Evolutionary conservation across 768 basidiomycete species (phyloP).

Genomic region (Amanita muscaria): DNA sequence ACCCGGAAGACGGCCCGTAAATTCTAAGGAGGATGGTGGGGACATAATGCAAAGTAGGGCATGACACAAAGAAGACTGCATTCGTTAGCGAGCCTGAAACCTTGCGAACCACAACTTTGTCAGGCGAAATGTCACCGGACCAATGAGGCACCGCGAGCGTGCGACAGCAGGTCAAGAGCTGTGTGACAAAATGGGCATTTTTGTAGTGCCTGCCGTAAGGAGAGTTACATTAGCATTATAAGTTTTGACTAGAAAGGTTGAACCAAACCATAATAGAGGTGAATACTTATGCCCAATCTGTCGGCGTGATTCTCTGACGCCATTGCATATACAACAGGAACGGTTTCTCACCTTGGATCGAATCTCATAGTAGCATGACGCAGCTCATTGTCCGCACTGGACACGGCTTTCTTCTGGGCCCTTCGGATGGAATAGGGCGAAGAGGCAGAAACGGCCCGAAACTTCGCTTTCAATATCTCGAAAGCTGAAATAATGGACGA

Average conservation of each 20-base stretch:
- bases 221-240: slow-evolving; percentile 12
- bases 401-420: not conserved
- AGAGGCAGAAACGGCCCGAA: not conserved
- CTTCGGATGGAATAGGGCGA: not conserved
- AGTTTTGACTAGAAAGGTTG: slow-evolving; percentile 9
- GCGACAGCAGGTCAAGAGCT: slow-evolving; percentile 47
- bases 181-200: slow-evolving; percentile 41
- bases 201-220: slow-evolving; percentile 51
- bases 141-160: slow-evolving; percentile 53
- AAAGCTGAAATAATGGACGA: not conserved
- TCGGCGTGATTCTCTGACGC: slow-evolving; percentile 9
- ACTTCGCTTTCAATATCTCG: slow-evolving; percentile 3
- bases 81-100: slow-evolving; percentile 93
- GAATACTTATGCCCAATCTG: not conserved
- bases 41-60: slow-evolving; percentile 35
- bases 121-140: slow-evolving; percentile 37
- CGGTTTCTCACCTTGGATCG: slow-evolving; percentile 58
- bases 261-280: slow-evolving; percentile 27
- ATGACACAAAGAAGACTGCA: slow-evolving; percentile 93
- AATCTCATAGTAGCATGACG: slow-evolving; percentile 46
- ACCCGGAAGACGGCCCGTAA: slow-evolving; percentile 81
- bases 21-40: slow-evolving; percentile 81
- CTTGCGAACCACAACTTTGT: slow-evolving; percentile 56
- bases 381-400: slow-evolving; percentile 36
- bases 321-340: slow-evolving; percentile 20